Percentiles rank a stretch among this genome's conserved stretches.
These are phyloP conservation scores for Phylloporus sp. DNA, from an alignment of 768 basidiomycete species.

Conservation along the genomic window DNA sequence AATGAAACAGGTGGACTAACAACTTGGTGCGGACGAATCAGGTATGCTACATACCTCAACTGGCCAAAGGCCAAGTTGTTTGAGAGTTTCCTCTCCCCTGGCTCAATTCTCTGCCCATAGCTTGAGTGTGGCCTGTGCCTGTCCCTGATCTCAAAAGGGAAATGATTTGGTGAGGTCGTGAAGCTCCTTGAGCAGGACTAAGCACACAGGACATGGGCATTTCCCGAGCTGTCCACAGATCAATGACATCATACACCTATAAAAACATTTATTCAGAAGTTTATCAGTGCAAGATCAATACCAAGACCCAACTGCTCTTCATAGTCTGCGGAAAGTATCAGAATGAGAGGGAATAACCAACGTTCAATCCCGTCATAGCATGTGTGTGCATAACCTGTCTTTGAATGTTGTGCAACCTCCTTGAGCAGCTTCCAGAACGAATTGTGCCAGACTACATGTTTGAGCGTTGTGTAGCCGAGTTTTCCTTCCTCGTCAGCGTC, in stretches of 20 bases:
- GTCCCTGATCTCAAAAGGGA: constrained; percentile 10
- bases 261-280: too few relatives aligned
- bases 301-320: constrained; percentile 37
- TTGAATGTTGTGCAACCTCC: constrained; percentile 14
- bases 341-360: constrained; percentile 33
- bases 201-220: constrained; percentile 37
- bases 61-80: constrained; percentile 15
- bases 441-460: constrained; percentile 37
- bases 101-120: not conserved
- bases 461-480: constrained; percentile 28
- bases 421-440: constrained; percentile 31
- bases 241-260: constrained; percentile 37
- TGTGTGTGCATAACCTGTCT: constrained; percentile 18
- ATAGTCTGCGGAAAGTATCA: constrained; percentile 40
- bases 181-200: constrained; percentile 28
- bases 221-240: constrained; percentile 27
- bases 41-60: not conserved
- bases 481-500: constrained; percentile 29
- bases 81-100: constrained; percentile 20
- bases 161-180: constrained; percentile 18
- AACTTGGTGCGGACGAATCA: too few relatives aligned
- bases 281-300: too few relatives aligned
- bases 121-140: constrained; percentile 8
- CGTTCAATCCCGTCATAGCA: constrained; percentile 26
- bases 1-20: too few relatives aligned